Evolutionary conservation across 768 basidiomycete species (phyloP).

Genomic region (Tubosaeta sp.): DNA sequence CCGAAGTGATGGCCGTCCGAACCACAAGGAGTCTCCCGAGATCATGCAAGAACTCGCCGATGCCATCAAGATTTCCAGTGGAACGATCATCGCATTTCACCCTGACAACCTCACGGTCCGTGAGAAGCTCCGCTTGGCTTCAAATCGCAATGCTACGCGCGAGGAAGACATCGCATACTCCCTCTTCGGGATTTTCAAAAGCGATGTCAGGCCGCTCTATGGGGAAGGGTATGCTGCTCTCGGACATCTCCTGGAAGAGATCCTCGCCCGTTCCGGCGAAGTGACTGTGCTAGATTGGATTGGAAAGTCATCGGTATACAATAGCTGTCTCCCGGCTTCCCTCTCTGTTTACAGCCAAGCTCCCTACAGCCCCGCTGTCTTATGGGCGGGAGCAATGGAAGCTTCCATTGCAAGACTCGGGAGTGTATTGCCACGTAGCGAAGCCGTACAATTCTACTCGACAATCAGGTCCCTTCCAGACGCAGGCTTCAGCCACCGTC

Average conservation of each 20-base stretch:
- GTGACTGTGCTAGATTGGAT: constrained; percentile 10
- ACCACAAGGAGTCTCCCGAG: constrained; percentile 10
- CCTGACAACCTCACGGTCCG: constrained; percentile 5
- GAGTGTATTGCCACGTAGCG: background rate
- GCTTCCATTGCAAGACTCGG: background rate
- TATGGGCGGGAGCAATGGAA: background rate
- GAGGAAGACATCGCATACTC: constrained; percentile 11
- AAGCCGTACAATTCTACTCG: background rate
- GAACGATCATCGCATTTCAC: constrained; percentile 1
- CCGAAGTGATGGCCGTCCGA: background rate
- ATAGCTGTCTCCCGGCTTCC: constrained; percentile 9
- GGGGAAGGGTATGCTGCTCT: constrained; percentile 8
- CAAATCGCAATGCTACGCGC: constrained; percentile 3
- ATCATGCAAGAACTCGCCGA: constrained; percentile 8
- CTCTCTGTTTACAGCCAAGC: background rate
- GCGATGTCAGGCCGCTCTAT: constrained; percentile 2
- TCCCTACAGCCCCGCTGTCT: background rate
- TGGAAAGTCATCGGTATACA: constrained; percentile 8
- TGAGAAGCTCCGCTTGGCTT: constrained; percentile 10
- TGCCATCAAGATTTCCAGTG: constrained; percentile 3
- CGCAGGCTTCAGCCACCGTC: background rate
- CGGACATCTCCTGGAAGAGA: constrained; percentile 12
- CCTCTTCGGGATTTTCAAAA: constrained; percentile 10
- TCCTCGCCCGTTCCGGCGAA: constrained; percentile 6
- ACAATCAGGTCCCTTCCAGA: background rate